Evolutionary conservation across 345 rosid species (phyloP), one percentile per base, ranked within the genome.

Genomic region (Xanthoceras sorbifolium): DNA sequence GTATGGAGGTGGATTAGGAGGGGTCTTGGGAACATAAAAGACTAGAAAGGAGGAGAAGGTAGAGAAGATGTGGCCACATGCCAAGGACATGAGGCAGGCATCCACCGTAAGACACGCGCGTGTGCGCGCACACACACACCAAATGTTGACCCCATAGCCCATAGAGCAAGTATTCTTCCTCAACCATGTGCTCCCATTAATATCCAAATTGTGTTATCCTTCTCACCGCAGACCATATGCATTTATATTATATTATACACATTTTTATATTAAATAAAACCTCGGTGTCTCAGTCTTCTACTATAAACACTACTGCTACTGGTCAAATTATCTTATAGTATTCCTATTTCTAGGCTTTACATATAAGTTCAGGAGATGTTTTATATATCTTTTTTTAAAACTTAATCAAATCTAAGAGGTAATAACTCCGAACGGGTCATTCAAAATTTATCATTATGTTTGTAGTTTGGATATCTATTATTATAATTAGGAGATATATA

Each of bases 31-130:
- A 18, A 0, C 23, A 17, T n/a, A 1, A 7, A 14, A 4, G 4
- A 2, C 8, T 28, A n/a, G 11, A 15, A 36, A 0, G 59, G 12
- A 32, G n/a, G 10, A 0, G 60, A 22, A 17, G 9, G 8, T 8
- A n/a, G 31, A 20, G n/a, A n/a, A 12, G 40, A 48, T 23, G 79
- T 69, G 68, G 66, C 72, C 78, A 50, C 34, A 74, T 22, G 74
- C 14, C 10, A 72, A 28, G 63, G 76, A 66, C 66, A 71, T 9
- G 77, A 72, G 55, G 69, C 81, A 77, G 73, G 81, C 85, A 84
- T 20, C 52, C 67, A 69, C 80, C 86, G 70, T 1, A 55, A 79
- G 86, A 84, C 87, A 74, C 84, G 88, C 83, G 68, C 32, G 62
- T 64, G 73, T 76, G 84, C 78, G 64, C 22, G 29, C 79, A 55